phyloP scores from a whole-genome alignment of 768 basidiomycete genomes.

The Filobasidium floriforme region DNA sequence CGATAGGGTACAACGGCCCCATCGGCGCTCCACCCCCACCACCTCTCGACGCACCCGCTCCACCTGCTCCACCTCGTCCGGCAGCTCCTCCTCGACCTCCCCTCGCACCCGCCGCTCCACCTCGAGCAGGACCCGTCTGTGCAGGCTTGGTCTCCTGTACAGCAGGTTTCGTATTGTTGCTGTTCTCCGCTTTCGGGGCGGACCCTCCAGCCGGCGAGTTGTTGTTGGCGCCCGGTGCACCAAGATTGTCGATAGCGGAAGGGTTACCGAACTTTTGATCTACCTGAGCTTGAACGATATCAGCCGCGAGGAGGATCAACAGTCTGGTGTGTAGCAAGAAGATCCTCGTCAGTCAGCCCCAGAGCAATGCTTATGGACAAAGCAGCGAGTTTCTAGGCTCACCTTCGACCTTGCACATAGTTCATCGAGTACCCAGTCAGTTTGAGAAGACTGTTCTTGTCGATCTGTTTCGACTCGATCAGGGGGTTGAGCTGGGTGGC shows the following conservation, averaged over 20 bases:
- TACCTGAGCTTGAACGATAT: slow-evolving; percentile 51
- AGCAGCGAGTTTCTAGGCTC: slow-evolving; percentile 26
- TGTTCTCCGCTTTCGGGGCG: slow-evolving; percentile 21
- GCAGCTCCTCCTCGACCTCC: slow-evolving; percentile 24
- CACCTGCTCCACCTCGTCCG: slow-evolving; percentile 21
- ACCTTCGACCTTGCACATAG: slow-evolving; percentile 76
- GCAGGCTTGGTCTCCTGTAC: slow-evolving; percentile 24
- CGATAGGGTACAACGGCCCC: slow-evolving; percentile 68
- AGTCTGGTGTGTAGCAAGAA: neutral
- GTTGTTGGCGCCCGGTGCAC: neutral
- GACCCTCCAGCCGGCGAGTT: neutral
- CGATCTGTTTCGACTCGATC: slow-evolving; percentile 58
- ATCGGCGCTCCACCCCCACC: slow-evolving; percentile 28
- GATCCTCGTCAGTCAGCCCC: neutral
- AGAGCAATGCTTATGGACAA: too few species aligned
- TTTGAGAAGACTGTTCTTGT: slow-evolving; percentile 61
- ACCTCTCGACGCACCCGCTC: slow-evolving; percentile 18
- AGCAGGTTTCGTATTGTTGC: slow-evolving; percentile 13
- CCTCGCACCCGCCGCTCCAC: slow-evolving; percentile 24
- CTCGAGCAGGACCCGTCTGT: slow-evolving; percentile 11
- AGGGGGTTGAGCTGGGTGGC: slow-evolving; percentile 79
- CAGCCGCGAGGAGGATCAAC: slow-evolving; percentile 41
- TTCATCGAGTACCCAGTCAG: slow-evolving; percentile 74
- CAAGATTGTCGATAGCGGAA: slow-evolving; percentile 36
- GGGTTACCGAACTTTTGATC: slow-evolving; percentile 72